A percentile compares a stretch with the other conserved stretches of the same genome.
Conservation (phyloP, 768 basidiomycete genomes). For the Mycena epipterygia region DNA sequence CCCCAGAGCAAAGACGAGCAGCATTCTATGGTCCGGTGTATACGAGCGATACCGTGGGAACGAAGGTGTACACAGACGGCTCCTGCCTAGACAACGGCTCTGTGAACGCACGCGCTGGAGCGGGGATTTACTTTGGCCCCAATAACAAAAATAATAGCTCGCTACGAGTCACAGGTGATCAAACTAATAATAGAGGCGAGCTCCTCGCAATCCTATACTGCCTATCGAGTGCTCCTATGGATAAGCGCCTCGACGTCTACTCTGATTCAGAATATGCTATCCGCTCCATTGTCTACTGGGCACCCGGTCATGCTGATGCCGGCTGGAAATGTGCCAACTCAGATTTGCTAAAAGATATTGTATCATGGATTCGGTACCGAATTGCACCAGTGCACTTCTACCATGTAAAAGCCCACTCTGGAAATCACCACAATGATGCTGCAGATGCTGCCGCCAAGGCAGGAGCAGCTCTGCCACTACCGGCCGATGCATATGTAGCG, state of each 20-base stretch:
- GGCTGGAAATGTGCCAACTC: slow-evolving; percentile 1
- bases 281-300: neutral
- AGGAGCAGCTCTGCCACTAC: neutral
- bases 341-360: neutral
- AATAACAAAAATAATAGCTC: neutral
- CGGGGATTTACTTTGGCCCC: neutral
- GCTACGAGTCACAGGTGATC: slow-evolving; percentile 4
- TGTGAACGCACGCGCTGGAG: neutral
- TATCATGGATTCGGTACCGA: neutral
- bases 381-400: neutral
- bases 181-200: slow-evolving; percentile 37
- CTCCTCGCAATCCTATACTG: slow-evolving; percentile 27
- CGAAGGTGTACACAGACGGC: slow-evolving; percentile 18
- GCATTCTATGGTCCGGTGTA: neutral
- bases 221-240: neutral
- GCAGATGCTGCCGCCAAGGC: neutral
- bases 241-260: neutral
- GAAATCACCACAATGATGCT: neutral
- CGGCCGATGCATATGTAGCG: neutral
- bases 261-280: neutral
- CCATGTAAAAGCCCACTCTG: neutral
- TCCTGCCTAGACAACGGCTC: slow-evolving; percentile 11
- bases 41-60: neutral
- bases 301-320: neutral
- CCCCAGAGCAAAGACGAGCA: neutral